Conservation (phyloP, 441 rosid genomes). For the Corymbia calophylla region DNA sequence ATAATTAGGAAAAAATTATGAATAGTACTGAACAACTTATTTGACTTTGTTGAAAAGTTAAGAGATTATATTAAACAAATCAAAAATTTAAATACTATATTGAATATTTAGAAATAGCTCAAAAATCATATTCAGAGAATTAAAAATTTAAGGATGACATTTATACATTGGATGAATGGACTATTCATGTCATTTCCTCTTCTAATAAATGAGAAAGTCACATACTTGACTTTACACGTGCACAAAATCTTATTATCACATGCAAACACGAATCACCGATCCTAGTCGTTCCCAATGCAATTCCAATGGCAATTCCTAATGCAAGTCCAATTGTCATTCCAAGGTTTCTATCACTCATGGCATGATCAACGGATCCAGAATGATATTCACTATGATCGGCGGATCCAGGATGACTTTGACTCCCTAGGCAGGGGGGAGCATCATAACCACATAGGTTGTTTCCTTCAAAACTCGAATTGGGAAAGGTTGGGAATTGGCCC, state of each 20-base stretch:
- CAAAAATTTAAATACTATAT: neutral
- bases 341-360: neutral
- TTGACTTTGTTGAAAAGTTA: neutral
- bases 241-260: neutral
- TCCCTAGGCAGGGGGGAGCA: neutral
- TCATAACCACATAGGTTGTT: neutral
- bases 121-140: neutral
- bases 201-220: no score
- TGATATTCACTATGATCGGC: neutral
- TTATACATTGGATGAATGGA: no score
- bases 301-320: neutral
- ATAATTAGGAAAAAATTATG: neutral
- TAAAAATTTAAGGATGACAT: no score
- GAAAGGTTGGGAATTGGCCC: neutral
- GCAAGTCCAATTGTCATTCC: neutral
- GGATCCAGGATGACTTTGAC: neutral
- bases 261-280: neutral
- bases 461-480: neutral
- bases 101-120: neutral
- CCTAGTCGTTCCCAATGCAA: neutral
- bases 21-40: rapidly evolving
- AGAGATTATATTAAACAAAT: neutral
- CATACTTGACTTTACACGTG: neutral
- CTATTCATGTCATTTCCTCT: no score
- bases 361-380: neutral